These are phyloP conservation scores for Oryza longistaminata DNA, from an alignment of 176 grass and related monocot genomes.

Conservation along the genomic window DNA sequence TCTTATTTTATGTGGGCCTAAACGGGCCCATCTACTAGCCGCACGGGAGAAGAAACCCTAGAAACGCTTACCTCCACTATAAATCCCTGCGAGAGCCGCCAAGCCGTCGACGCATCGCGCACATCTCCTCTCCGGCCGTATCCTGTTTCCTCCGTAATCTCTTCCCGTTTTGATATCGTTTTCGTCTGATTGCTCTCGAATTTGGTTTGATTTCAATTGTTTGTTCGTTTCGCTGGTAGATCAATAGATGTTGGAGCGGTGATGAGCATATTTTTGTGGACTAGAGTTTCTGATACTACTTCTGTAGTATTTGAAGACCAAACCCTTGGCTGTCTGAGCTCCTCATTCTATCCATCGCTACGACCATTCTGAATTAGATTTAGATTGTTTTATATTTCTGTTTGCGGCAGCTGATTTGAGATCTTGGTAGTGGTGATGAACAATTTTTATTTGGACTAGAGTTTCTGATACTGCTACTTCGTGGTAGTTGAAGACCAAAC, in stretches of 20 bases:
- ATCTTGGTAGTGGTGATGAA: conserved; percentile 46
- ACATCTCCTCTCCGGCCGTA: not conserved
- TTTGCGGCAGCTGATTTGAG: not conserved
- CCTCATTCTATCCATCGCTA: not conserved
- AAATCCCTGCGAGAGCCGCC: not conserved
- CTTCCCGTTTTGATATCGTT: not conserved
- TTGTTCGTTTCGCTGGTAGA: not conserved
- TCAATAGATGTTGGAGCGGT: conserved; percentile 21
- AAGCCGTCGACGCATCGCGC: rapidly evolving
- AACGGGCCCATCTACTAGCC: not conserved
- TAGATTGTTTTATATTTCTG: not conserved
- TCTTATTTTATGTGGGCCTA: not conserved
- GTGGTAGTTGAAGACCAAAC: conserved; percentile 60
- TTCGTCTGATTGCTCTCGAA: not conserved
- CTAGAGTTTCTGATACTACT: conserved; percentile 68
- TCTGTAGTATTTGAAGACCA: conserved; percentile 49
- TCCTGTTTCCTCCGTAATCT: not conserved
- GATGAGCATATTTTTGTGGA: conserved; percentile 61
- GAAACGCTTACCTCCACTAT: not conserved
- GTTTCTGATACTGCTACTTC: conserved; percentile 52
- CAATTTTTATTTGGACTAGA: conserved; percentile 52
- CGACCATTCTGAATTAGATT: not conserved
- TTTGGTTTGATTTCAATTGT: not conserved
- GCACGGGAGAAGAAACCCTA: conserved; percentile 1
- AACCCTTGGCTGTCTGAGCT: conserved; percentile 65